phyloP scores from a whole-genome alignment of 441 rosid species.

The Gossypium trilobum region DNA sequence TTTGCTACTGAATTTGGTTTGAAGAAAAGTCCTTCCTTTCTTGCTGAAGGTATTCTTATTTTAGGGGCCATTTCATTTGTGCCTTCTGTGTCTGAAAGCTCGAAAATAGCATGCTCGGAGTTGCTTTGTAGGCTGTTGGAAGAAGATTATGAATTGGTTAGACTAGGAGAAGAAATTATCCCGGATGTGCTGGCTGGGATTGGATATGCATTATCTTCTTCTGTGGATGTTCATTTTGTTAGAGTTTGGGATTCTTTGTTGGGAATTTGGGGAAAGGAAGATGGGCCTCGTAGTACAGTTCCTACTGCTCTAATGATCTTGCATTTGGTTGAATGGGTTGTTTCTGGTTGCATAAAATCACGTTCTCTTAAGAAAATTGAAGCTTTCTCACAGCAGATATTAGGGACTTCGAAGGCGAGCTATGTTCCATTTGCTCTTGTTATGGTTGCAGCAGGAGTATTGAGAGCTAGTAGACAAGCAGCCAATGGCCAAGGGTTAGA shows the following conservation, averaged over 20 bases:
- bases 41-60: constrained; percentile 55
- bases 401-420: constrained; percentile 34
- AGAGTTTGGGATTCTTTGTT: constrained; percentile 44
- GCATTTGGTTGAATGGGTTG: constrained; percentile 76
- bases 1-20: constrained; percentile 24
- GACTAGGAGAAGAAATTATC: constrained; percentile 31
- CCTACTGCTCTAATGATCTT: constrained; percentile 63
- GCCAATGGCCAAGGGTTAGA: constrained; percentile 32
- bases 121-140: constrained; percentile 52
- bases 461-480: constrained; percentile 49
- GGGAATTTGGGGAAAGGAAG: constrained; percentile 55
- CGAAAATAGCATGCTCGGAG: constrained; percentile 48
- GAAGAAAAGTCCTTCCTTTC: constrained; percentile 35
- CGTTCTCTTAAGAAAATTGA: constrained; percentile 36
- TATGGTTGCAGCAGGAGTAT: constrained; percentile 71
- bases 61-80: constrained; percentile 61
- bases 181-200: constrained; percentile 70
- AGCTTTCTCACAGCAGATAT: constrained; percentile 29
- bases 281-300: constrained; percentile 40
- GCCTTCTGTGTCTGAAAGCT: constrained; percentile 40
- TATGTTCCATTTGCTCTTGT: constrained; percentile 42
- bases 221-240: constrained; percentile 33
- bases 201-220: constrained; percentile 70
- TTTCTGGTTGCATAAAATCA: constrained; percentile 49
- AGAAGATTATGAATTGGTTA: constrained; percentile 33